Percentiles rank a stretch among this genome's conserved stretches.
These are phyloP conservation scores for Alnus glutinosa DNA, from an alignment of 306 rosid genomes.

Conservation along the genomic window DNA sequence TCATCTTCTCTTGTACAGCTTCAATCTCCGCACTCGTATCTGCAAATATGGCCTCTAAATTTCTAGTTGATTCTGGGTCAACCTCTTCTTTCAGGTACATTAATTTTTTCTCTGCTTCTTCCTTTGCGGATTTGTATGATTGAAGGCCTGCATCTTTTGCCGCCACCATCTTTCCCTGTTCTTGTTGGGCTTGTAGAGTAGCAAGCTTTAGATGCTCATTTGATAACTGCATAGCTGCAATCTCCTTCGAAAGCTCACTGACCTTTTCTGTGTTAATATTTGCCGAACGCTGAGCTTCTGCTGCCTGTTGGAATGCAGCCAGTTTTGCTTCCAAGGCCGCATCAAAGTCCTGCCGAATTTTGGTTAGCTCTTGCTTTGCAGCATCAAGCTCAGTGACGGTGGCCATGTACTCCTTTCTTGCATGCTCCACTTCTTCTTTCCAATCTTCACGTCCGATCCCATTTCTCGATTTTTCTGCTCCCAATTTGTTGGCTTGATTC, in stretches of 20 bases:
- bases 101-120: constrained; percentile 49
- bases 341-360: constrained; percentile 72
- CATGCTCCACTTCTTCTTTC: constrained; percentile 61
- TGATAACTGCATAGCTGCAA: constrained; percentile 50
- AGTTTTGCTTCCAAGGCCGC: constrained; percentile 76
- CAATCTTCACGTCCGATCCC: constrained; percentile 49
- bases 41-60: constrained; percentile 48
- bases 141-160: constrained; percentile 44
- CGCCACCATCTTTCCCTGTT: constrained; percentile 35
- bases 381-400: constrained; percentile 58
- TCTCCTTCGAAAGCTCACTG: constrained; percentile 54
- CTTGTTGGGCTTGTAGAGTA: constrained; percentile 48
- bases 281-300: constrained; percentile 73
- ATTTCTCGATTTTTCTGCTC: constrained; percentile 41
- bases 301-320: constrained; percentile 68
- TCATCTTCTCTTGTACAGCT: constrained; percentile 57
- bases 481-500: constrained; percentile 46
- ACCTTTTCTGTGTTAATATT: constrained; percentile 55
- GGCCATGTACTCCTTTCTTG: constrained; percentile 51
- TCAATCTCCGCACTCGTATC: constrained; percentile 61
- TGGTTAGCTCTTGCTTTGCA: constrained; percentile 75
- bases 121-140: constrained; percentile 40
- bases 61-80: constrained; percentile 39
- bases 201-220: constrained; percentile 52
- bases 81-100: constrained; percentile 47